Evolutionary conservation across 495 filamentous ascomycete genomes (phyloP), one percentile per base, ranked within the genome.

Genomic region (Choiromyces venosus): DNA sequence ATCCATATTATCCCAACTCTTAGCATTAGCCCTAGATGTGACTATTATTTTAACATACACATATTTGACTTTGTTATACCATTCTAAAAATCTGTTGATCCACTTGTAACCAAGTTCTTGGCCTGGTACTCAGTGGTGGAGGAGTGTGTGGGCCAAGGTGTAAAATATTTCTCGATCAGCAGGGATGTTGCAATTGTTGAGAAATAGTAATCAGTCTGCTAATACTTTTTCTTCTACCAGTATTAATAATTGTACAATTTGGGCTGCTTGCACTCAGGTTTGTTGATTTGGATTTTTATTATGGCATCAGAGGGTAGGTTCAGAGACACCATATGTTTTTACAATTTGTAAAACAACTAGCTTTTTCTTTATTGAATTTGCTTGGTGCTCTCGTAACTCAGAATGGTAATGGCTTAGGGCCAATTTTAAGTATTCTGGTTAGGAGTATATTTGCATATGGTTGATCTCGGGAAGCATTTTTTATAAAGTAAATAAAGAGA

Each of bases 1-100:
- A 71, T 71, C 37, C 10, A 71, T 74, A 2, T 67, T 46, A 67
- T 74, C 68, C 64, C 73, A 74, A n/a, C 68, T 74, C 19, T 42
- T 3, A 33, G 64, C 40, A 71, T 74, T 74, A 36, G 68, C 68
- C 3, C 40, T 40, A 8, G 29, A 33, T 10, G 39, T 71, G 8
- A 39, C 37, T 7, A 74, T 74, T 5, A 67, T 67, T n/a, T 74
- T 74, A 0, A 44, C 40, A 3, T 70, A 8, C 1, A 71, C 29
- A 40, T 74, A 74, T 10, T 37, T 12, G 18, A 36, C 21, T 8
- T 71, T 39, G 10, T 0, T 1, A 21, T 74, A 38, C 0, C 40
- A 0, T 10, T 21, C 38, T 1, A 74, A 16, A 35, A 67, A 74
- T 0, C 39, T 4, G 19, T 71, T 35, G 6, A 71, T 71, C 42